Evolutionary conservation across 768 basidiomycete genomes (phyloP), one percentile per base, ranked within the genome.

Genomic region (Auriculariales sp.): DNA sequence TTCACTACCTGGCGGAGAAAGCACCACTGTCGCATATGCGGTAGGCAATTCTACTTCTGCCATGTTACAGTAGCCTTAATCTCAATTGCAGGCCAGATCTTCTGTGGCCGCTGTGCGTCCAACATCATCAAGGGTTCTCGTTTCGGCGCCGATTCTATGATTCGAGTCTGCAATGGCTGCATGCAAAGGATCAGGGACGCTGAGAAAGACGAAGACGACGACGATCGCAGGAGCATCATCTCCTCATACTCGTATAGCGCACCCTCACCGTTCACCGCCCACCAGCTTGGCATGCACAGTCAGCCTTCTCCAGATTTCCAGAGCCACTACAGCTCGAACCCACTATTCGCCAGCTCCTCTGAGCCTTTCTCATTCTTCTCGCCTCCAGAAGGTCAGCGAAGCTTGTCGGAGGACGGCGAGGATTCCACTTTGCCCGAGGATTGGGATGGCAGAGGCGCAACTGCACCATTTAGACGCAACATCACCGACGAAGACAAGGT

Each of bases 1-100:
- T 99, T 99, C 66, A 89, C 90, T 0, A 77, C 92, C 2, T 97
- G 90, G 89, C 68, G 93, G 48, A 70, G 95, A 54, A 95, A 93
- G 63, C 95, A 99, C 58, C 95, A 99, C 61, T 99, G 95, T 66
- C 79, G 95, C 11, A 91, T 98, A 63, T 98, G 95, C 60, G 91
- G 91, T 84, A 59, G 34, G 58, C 44, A 50, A 74, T 65, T 19
- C 24, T 7, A 28, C 25, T 53, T 1, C 31, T 28, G 28, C 9
- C 31, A 33, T 24, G 9, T 49, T 27, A 39, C 17, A 46, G 25
- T 31, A 46, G 2, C 36, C n/a, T 28, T 24, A 31, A 28, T 49
- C 19, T 44, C n/a, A 24, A 29, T 52, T 44, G 34, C 53, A 85
- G 93, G 93, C 28, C 93, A 95, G 64, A 93, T 99, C 62, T 99